Percentiles rank a stretch among this genome's conserved stretches.
Conservation (phyloP, 768 basidiomycete genomes). For the Atractiella rhizophila region DNA sequence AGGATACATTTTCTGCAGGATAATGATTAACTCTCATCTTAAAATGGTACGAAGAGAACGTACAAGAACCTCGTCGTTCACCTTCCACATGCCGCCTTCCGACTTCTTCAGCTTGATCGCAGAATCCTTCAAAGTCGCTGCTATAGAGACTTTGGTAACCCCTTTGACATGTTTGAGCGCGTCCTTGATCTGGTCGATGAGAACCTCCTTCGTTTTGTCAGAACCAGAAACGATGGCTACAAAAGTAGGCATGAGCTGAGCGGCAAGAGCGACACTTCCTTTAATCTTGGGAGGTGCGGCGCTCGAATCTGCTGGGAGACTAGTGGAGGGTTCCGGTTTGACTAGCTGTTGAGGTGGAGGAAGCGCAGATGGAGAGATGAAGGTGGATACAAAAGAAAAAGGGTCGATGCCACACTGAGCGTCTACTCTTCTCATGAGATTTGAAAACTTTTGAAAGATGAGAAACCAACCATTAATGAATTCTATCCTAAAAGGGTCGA, state of each 20-base stretch:
- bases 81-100: too few species aligned
- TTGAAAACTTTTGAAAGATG: too few species aligned
- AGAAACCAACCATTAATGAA: slow-evolving; percentile 12
- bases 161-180: not conserved
- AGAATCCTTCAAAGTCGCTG: not conserved
- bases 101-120: too few species aligned
- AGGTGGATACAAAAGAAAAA: slow-evolving; percentile 8
- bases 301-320: too few species aligned
- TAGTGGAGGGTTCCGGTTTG: not conserved
- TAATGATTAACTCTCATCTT: too few species aligned
- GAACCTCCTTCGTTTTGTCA: not conserved
- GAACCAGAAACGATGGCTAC: not conserved
- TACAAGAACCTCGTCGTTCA: not conserved
- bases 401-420: slow-evolving; percentile 11
- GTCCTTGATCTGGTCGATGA: not conserved
- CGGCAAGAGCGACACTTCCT: slow-evolving; percentile 4
- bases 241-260: not conserved
- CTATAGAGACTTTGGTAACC: slow-evolving; percentile 1
- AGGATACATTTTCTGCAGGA: too few species aligned
- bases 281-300: not conserved
- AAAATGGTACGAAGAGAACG: too few species aligned
- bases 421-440: not conserved
- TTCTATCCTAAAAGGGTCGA: slow-evolving; percentile 6
- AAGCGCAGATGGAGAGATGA: not conserved
- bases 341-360: not conserved